Conservation (phyloP, 805 yeast genomes). For the Yamadazyma nakazawae region DNA sequence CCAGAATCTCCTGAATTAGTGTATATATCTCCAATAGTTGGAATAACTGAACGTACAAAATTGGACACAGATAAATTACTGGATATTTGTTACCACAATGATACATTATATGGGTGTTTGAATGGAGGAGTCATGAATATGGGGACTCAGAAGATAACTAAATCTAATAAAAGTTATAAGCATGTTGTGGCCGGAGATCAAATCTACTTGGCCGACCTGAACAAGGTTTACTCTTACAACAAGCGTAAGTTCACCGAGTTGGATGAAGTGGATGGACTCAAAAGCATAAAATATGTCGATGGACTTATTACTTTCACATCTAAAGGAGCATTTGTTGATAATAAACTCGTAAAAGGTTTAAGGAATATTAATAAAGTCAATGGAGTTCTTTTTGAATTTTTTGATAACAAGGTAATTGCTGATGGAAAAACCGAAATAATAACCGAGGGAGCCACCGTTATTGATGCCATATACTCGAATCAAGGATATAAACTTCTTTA, state of each 20-base stretch:
- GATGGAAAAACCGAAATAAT: background rate
- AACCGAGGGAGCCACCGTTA: background rate
- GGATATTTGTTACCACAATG: conserved; percentile 10
- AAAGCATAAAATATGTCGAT: background rate
- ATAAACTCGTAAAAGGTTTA: background rate
- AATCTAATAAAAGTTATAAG: conserved; percentile 1
- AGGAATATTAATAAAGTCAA: background rate
- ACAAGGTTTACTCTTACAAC: background rate
- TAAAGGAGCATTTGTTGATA: background rate
- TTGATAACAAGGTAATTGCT: background rate
- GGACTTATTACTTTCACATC: background rate
- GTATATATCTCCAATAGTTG: conserved; percentile 8
- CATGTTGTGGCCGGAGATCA: conserved; percentile 5
- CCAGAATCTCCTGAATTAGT: background rate
- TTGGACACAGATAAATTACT: background rate
- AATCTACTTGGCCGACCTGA: conserved; percentile 6
- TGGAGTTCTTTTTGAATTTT: background rate
- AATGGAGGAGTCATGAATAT: conserved; percentile 13
- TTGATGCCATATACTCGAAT: conserved; percentile 1
- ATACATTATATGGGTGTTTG: conserved; percentile 12
- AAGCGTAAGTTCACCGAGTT: conserved; percentile 1
- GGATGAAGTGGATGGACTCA: background rate
- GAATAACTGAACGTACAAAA: conserved; percentile 7
- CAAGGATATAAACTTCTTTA: conserved; percentile 3
- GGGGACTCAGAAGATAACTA: conserved; percentile 3